Percentiles rank a stretch among this genome's conserved stretches.
These are phyloP conservation scores for Coniferiporia weirii DNA, from an alignment of 1,284 basidiomycete genomes.

Conservation along the genomic window DNA sequence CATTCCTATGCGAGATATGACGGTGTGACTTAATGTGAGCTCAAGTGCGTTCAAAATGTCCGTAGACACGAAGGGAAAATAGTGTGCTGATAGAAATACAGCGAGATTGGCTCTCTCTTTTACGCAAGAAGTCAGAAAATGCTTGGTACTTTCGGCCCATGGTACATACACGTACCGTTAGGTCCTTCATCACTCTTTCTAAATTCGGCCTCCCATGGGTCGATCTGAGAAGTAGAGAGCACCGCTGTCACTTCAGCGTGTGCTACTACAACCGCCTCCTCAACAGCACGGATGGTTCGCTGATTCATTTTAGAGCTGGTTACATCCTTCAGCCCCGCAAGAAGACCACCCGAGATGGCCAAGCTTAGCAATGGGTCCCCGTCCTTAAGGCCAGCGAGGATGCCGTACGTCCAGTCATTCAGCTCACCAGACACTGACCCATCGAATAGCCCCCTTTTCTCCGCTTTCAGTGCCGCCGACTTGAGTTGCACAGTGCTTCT, in stretches of 20 bases:
- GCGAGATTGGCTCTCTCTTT: constrained; percentile 10
- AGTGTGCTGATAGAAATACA: constrained; percentile 15
- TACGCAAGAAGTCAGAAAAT: neutral
- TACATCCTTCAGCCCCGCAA: constrained; percentile 58
- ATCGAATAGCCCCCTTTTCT: constrained; percentile 38
- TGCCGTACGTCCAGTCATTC: constrained; percentile 48
- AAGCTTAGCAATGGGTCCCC: constrained; percentile 55
- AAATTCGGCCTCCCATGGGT: constrained; percentile 63
- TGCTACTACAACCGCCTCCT: constrained; percentile 61
- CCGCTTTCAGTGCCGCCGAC: constrained; percentile 35
- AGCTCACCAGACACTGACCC: constrained; percentile 36
- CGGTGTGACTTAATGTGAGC: neutral
- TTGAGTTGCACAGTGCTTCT: constrained; percentile 60
- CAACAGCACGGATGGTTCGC: constrained; percentile 31
- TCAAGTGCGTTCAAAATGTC: constrained; percentile 16
- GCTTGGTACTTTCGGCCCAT: neutral
- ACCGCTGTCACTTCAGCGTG: constrained; percentile 67
- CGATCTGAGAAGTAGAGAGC: constrained; percentile 29
- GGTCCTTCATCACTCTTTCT: constrained; percentile 39
- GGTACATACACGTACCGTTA: constrained; percentile 23
- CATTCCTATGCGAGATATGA: neutral
- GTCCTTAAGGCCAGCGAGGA: constrained; percentile 58
- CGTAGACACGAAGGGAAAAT: constrained; percentile 15
- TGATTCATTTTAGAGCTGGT: constrained; percentile 23
- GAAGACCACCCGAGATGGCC: constrained; percentile 55